Percentiles rank a stretch among this genome's conserved stretches.
These are phyloP conservation scores for Pezicula radicicola DNA, from an alignment of 2,329 filamentous ascomycete genomes.

Conservation along the genomic window DNA sequence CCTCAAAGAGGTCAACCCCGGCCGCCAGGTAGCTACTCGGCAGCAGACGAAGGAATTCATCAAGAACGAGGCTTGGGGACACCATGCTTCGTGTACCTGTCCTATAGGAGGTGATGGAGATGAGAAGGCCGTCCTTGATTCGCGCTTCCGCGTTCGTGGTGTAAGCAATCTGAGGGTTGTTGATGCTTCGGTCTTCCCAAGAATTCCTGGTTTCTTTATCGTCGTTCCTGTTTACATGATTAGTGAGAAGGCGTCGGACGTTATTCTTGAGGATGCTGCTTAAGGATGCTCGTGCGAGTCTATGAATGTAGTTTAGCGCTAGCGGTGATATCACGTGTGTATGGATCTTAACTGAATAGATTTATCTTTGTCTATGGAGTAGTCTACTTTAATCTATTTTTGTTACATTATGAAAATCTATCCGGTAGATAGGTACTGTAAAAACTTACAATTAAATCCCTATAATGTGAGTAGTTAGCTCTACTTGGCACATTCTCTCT, in stretches of 20 bases:
- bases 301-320: no score
- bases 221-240: slow-evolving; percentile 51
- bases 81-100: slow-evolving; percentile 53
- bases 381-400: no score
- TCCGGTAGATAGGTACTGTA: no score
- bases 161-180: slow-evolving; percentile 49
- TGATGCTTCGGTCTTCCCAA: slow-evolving; percentile 55
- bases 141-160: slow-evolving; percentile 30
- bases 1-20: slow-evolving; percentile 41
- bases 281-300: not conserved
- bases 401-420: no score
- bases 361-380: no score
- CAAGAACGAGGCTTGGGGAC: slow-evolving; percentile 49
- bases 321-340: no score
- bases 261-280: slow-evolving; percentile 1
- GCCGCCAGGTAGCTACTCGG: slow-evolving; percentile 30
- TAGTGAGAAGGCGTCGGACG: slow-evolving; percentile 51
- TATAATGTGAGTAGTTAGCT: no score
- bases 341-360: no score
- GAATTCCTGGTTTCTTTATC: slow-evolving; percentile 47
- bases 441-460: no score
- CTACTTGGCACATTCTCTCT: no score
- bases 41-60: slow-evolving; percentile 39
- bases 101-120: slow-evolving; percentile 47
- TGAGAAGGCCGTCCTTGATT: slow-evolving; percentile 40